A percentile compares a stretch with the other conserved stretches of the same genome.
phyloP scores from a whole-genome alignment of 169 alveolate species.

The Cryptosporidium ryanae region DNA sequence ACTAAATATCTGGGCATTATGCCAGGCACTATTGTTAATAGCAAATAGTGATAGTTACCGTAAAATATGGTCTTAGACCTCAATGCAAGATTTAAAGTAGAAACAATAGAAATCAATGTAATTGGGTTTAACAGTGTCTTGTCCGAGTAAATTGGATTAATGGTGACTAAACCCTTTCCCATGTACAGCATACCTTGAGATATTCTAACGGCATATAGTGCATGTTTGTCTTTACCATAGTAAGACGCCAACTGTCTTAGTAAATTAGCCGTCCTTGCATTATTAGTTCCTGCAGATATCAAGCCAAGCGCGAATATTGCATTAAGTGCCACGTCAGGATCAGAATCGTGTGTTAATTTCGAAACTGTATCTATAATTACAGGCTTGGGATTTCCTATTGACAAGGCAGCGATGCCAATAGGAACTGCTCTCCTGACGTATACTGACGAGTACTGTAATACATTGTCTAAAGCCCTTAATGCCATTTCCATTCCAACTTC shows the following conservation, averaged over 20 bases:
- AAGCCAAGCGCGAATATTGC: conserved; percentile 97
- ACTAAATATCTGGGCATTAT: conserved; percentile 89
- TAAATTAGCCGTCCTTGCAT: conserved; percentile 94
- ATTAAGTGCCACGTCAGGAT: conserved; percentile 92
- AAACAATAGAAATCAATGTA: conserved; percentile 93
- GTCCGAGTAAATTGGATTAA: conserved; percentile 96
- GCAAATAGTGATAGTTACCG: conserved; percentile 90
- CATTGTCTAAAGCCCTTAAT: conserved; percentile 88
- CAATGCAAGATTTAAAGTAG: conserved; percentile 90
- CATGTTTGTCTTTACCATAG: conserved; percentile 93
- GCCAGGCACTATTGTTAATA: conserved; percentile 93
- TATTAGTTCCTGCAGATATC: conserved; percentile 96
- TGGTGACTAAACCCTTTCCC: conserved; percentile 92
- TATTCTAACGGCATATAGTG: conserved; percentile 94
- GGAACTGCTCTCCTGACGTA: conserved; percentile 96
- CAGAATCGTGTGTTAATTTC: conserved; percentile 97
- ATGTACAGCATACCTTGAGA: conserved; percentile 93
- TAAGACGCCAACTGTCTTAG: conserved; percentile 95
- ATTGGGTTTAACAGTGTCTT: conserved; percentile 92
- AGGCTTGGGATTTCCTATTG: conserved; percentile 95
- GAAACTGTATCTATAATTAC: conserved; percentile 85
- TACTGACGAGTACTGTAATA: conserved; percentile 91
- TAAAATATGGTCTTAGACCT: conserved; percentile 89
- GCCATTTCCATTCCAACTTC: conserved; percentile 94
- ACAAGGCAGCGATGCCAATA: conserved; percentile 95